phyloP scores from a whole-genome alignment of 2,329 filamentous ascomycete species.

The Claviceps sp. region DNA sequence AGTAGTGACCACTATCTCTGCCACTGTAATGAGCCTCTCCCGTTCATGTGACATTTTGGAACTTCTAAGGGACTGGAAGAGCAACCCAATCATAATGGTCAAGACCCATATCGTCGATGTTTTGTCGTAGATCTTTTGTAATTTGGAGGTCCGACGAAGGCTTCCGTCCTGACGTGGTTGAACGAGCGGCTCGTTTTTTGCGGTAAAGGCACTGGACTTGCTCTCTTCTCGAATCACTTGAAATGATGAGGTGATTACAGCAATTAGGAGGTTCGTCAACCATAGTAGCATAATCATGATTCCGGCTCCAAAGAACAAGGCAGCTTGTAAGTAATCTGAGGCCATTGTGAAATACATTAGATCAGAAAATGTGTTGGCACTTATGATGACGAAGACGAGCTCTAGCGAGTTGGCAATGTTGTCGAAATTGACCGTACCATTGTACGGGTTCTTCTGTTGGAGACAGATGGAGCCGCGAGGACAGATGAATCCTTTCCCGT shows the following conservation, averaged over 20 bases:
- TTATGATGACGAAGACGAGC: constrained; percentile 96
- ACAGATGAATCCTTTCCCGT: constrained; percentile 76
- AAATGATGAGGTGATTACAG: constrained; percentile 96
- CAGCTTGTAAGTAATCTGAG: constrained; percentile 78
- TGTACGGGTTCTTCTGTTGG: constrained; percentile 64
- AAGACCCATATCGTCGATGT: constrained; percentile 66
- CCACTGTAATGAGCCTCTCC: constrained; percentile 51
- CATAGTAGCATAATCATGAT: constrained; percentile 92
- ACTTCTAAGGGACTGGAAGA: constrained; percentile 66
- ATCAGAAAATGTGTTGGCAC: constrained; percentile 91
- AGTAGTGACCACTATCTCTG: constrained; percentile 65
- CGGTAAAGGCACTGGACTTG: constrained; percentile 83
- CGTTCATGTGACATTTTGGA: constrained; percentile 55
- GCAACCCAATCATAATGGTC: constrained; percentile 67
- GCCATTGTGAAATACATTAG: constrained; percentile 88
- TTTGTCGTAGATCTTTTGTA: constrained; percentile 64
- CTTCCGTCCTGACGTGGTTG: constrained; percentile 25
- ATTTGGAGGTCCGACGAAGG: constrained; percentile 22
- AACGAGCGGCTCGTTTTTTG: constrained; percentile 42
- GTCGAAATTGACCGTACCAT: constrained; percentile 84
- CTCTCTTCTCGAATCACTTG: constrained; percentile 97
- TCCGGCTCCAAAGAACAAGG: constrained; percentile 58
- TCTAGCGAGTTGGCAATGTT: constrained; percentile 87
- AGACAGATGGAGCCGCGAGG: constrained; percentile 73
- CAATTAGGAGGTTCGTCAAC: constrained; percentile 88